These are phyloP conservation scores for Ceratocystis harringtonii DNA, from an alignment of 2,329 filamentous ascomycete genomes.

Conservation along the genomic window DNA sequence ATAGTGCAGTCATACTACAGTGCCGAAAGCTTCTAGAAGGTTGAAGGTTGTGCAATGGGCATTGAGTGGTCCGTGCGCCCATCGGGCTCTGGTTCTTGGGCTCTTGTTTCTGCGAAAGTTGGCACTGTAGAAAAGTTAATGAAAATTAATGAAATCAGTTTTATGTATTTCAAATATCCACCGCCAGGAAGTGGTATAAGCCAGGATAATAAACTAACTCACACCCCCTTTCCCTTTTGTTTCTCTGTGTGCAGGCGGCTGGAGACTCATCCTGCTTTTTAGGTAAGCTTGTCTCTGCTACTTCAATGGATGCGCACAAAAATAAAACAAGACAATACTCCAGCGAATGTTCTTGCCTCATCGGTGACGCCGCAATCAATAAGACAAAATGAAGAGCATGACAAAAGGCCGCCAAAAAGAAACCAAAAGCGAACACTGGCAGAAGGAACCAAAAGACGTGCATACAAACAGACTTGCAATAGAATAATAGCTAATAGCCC, in stretches of 20 bases:
- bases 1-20: not conserved
- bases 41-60: not conserved
- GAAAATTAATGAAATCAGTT: too few relatives aligned
- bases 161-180: too few relatives aligned
- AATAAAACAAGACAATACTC: not conserved
- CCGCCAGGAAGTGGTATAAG: too few relatives aligned
- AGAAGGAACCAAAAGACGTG: not conserved
- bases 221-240: too few relatives aligned
- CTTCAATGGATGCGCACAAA: too few relatives aligned
- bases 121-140: not conserved
- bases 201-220: too few relatives aligned
- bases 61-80: not conserved
- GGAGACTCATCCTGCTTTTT: too few relatives aligned
- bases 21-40: conserved; percentile 13
- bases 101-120: not conserved
- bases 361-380: not conserved
- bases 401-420: not conserved
- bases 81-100: not conserved
- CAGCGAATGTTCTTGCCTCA: not conserved
- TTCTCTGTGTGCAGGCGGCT: too few relatives aligned
- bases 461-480: not conserved
- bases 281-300: too few relatives aligned
- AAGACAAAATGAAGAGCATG: not conserved
- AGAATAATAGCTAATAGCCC: not conserved
- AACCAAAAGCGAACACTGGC: too few relatives aligned